Conservation (phyloP, 208 protist species). For the Zelonia costaricensis region DNA sequence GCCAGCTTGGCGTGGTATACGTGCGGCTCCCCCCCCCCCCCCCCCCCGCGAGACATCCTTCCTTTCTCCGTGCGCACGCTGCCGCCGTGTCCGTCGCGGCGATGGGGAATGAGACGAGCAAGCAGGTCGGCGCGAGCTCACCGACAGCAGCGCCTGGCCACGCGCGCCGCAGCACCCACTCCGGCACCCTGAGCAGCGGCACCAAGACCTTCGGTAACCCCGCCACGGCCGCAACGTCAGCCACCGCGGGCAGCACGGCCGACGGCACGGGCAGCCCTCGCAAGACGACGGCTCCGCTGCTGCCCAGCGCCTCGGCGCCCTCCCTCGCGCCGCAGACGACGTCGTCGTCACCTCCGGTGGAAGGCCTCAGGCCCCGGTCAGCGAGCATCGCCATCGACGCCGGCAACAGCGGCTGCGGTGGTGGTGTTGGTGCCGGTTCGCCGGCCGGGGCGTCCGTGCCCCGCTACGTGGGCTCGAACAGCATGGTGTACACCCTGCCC, state of each 20-base stretch:
- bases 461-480: constrained; percentile 46
- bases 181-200: neutral
- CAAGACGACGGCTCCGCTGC: neutral
- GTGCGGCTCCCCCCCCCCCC: neutral
- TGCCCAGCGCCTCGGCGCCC: neutral
- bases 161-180: neutral
- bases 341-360: neutral
- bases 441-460: constrained; percentile 30
- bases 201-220: neutral
- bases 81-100: neutral
- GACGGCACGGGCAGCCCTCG: neutral
- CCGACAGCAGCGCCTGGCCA: neutral
- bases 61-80: neutral
- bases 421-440: too few species aligned
- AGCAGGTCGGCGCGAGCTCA: constrained; percentile 1
- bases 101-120: constrained; percentile 18
- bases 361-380: constrained; percentile 1
- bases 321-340: neutral
- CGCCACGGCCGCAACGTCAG: neutral
- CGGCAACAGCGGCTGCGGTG: too few species aligned
- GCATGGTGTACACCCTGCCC: constrained; percentile 45
- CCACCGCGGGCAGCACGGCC: neutral
- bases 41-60: too few species aligned
- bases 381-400: constrained; percentile 4
- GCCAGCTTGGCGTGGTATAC: too few species aligned